A percentile compares a stretch with the other conserved stretches of the same genome.
Conservation (phyloP, 768 basidiomycete genomes). For the Psilocybe azurescens region DNA sequence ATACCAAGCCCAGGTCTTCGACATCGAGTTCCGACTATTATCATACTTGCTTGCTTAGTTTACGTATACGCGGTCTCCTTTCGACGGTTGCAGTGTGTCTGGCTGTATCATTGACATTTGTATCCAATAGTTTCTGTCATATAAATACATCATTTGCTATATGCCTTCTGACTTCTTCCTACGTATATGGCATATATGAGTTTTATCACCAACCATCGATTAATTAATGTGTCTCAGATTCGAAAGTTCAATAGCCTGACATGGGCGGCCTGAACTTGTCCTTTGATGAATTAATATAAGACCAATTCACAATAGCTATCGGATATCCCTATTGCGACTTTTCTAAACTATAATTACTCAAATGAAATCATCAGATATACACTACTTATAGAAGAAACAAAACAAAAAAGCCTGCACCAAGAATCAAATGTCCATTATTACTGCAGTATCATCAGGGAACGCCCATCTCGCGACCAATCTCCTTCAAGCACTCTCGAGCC, state of each 20-base stretch:
- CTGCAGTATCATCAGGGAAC: slow-evolving; percentile 26
- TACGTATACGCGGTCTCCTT: background rate
- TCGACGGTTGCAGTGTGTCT: background rate
- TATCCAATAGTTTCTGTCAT: background rate
- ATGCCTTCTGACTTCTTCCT: no score
- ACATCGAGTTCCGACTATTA: background rate
- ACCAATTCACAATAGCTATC: no score
- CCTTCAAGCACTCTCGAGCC: slow-evolving; percentile 69
- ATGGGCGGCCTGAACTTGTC: no score
- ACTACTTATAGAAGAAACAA: background rate
- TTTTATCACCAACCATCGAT: background rate
- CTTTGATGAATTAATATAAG: no score
- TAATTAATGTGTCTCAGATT: no score
- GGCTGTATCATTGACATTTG: background rate
- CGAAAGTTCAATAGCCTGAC: no score
- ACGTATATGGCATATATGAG: background rate
- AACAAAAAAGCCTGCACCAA: background rate
- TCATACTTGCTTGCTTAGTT: background rate
- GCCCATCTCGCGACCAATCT: slow-evolving; percentile 80
- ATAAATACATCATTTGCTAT: background rate
- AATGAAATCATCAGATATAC: background rate
- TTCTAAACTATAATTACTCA: background rate
- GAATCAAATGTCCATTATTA: background rate
- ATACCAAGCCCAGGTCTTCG: no score
- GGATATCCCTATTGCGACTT: no score